Evolutionary conservation across 352 stramenopile genomes (phyloP), one percentile per base, ranked within the genome.

Genomic region (Pythium plurisporium): DNA sequence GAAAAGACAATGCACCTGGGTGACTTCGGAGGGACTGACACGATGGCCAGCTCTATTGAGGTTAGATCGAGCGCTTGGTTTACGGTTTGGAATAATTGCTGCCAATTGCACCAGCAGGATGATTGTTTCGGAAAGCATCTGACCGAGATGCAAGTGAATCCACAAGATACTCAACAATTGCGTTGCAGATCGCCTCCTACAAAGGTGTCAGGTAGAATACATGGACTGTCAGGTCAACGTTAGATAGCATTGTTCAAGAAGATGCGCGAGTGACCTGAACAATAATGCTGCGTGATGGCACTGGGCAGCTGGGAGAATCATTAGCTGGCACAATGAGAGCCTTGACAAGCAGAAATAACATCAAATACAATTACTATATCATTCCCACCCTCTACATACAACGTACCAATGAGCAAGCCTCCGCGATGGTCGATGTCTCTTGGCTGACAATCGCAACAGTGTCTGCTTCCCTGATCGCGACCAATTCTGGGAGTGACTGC

Each of bases 281-380:
- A 20, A 94, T 61, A 27, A 94, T 91, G 51, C 81, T 91, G 38
- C 82, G 83, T 1, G 81, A 84, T 3, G 84, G 84, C 33, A 94
- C 79, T 26, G 81, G 82, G 29, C 77, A 89, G 11, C 42, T 40
- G 2, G 17, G 36, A 5, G 75, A 56, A 55, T 94, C 84, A 20
- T 69, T 46, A 1, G 76, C 84, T 15, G 73, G 69, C 5, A 78
- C 70, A 27, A 72, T 47, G 17, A 88, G 53, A 3, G 69, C 40
- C 76, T 89, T 49, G 42, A 20, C 15, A 33, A 5, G 3, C n/a
- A 48, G 36, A 1, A 19, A 29, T 4, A 22, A 57, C 4, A 34
- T 47, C 49, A 20, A 7, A 30, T 46, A 26, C 33, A 30, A 8
- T 33, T 38, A 38, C 33, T 15, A 38, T 15, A 38, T 38, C 33